These are phyloP conservation scores for Lepiota brunneoincarnata DNA, from an alignment of 768 basidiomycete species.

Conservation along the genomic window DNA sequence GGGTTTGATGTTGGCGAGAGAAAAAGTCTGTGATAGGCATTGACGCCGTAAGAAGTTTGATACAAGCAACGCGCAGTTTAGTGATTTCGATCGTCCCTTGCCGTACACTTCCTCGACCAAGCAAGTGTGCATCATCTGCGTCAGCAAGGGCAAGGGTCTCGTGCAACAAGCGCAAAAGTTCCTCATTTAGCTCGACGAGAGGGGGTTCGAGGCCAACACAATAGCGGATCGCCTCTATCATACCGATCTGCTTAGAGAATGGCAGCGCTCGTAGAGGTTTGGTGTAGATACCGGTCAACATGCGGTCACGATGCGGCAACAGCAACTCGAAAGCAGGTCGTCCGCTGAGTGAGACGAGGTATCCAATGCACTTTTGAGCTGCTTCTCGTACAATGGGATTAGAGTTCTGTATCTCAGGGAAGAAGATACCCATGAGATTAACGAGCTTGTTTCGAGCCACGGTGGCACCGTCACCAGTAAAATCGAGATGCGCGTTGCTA, in stretches of 20 bases:
- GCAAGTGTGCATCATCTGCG: conserved; percentile 84
- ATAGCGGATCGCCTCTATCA: conserved; percentile 96
- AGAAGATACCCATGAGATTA: conserved; percentile 79
- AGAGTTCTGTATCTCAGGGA: conserved; percentile 84
- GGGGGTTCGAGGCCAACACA: conserved; percentile 88
- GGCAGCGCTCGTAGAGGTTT: conserved; percentile 95
- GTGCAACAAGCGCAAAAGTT: conserved; percentile 85
- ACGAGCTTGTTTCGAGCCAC: conserved; percentile 53
- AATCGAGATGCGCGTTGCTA: conserved; percentile 49
- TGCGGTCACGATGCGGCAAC: conserved; percentile 79
- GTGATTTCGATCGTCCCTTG: conserved; percentile 80
- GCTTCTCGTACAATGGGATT: conserved; percentile 83
- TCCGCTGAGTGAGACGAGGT: conserved; percentile 72
- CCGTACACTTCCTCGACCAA: conserved; percentile 71
- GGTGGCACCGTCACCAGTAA: conserved; percentile 38
- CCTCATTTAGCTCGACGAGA: conserved; percentile 88
- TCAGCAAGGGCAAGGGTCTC: conserved; percentile 95
- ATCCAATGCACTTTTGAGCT: conserved; percentile 74
- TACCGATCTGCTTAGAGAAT: conserved; percentile 93
- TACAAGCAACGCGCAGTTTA: conserved; percentile 90
- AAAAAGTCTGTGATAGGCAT: conserved; percentile 96
- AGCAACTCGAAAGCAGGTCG: conserved; percentile 78
- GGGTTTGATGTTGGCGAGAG: conserved; percentile 75
- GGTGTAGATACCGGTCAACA: conserved; percentile 89
- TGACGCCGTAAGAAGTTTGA: conserved; percentile 88